Base-by-base conservation (phyloP, 495 filamentous ascomycete species). In the Extremus antarcticus region DNA sequence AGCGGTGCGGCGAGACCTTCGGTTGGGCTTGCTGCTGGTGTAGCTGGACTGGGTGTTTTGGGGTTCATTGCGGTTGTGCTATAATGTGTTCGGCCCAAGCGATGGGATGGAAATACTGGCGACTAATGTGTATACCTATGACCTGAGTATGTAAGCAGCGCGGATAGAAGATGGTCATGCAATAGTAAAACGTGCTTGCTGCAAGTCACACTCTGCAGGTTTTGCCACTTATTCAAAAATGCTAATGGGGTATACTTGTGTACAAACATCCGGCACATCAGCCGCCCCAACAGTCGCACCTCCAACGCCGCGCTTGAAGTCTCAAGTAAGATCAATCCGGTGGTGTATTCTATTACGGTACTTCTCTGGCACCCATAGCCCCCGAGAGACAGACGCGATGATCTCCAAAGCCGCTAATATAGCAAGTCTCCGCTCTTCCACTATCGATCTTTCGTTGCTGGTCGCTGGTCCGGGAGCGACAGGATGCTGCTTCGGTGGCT, bases 351-450 rank as follows among this genome's bases (percentile, higher is more conserved):
- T 45, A 7, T 21, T 4, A 4, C 25, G 21, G 20, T 25, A 17
- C 20, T 25, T 4, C 21, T 48, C 20, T 4, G 29, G 7, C 11
- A 38, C 24, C 24, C n/a, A 4, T 39, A 49, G 11, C 25, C 53
- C 40, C 55, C 38, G 10, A 9, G 57, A 56, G 2, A 57, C 58
- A 2, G 54, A 53, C 0, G 41, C 19, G 9, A 61, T 19, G 43
- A 61, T 54, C 20, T 50, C 55, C 29, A 61, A 22, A 19, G 58
- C 51, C 23, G 4, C 53, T 17, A 57, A 29, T 1, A 61, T 25
- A 8, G 58, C 58, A 1, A 43, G 7, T 20, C 54, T 22, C 19
- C 58, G 41, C 25, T 61, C 58, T 4, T 54, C 48, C 16, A 50
- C 24, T 16, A 45, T 25, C 0, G 32, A 41, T 15, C 32, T 2